Conservation (phyloP, 176 grass and related monocot species). For the Triticum timopheevii region DNA sequence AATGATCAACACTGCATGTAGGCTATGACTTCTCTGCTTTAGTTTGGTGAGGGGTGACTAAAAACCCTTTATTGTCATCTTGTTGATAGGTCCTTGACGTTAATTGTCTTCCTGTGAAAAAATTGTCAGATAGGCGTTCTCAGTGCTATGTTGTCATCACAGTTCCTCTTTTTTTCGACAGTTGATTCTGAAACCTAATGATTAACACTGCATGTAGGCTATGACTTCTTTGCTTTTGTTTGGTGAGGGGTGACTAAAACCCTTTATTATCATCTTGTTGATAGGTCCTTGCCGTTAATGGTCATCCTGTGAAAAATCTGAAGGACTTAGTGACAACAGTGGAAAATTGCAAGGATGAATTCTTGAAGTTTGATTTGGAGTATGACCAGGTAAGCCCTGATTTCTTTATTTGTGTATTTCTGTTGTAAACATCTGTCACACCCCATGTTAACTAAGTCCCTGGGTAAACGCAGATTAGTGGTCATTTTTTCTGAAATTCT, state of each 20-base stretch:
- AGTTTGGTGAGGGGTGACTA: constrained; percentile 9
- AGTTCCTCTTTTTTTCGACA: background rate
- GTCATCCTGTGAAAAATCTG: constrained; percentile 86
- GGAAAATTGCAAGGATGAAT: constrained; percentile 85
- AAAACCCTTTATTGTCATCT: background rate
- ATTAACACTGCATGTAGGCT: background rate
- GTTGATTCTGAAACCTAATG: background rate
- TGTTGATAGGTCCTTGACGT: constrained; percentile 65
- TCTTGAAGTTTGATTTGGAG: constrained; percentile 95
- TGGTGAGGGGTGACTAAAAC: constrained; percentile 10
- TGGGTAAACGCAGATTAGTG: background rate
- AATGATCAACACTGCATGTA: background rate
- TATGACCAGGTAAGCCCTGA: constrained; percentile 75
- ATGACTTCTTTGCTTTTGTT: background rate
- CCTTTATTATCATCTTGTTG: background rate
- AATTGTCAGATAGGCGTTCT: constrained; percentile 31
- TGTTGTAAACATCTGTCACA: background rate
- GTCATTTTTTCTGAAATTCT: background rate
- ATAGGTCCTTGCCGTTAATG: constrained; percentile 83
- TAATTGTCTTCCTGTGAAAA: constrained; percentile 86
- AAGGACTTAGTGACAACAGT: constrained; percentile 76
- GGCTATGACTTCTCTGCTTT: background rate
- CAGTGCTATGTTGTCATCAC: background rate
- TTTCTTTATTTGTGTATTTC: background rate
- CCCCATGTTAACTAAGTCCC: background rate